A percentile compares a stretch with the other conserved stretches of the same genome.
These are phyloP conservation scores for Gossypium longicalyx DNA, from an alignment of 345 rosid species.

Conservation along the genomic window DNA sequence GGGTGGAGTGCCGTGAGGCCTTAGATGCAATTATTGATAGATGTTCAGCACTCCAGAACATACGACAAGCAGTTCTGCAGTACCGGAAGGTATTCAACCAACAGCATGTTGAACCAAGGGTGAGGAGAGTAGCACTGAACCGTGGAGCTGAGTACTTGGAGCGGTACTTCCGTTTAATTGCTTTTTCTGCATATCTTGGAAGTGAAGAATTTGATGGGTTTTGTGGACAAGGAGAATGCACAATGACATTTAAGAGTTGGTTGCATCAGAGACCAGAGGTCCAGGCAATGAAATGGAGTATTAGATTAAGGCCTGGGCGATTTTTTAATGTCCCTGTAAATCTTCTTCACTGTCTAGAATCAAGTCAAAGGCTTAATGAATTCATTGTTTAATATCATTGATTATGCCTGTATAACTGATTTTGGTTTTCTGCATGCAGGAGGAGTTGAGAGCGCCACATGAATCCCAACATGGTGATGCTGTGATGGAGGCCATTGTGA, in stretches of 20 bases:
- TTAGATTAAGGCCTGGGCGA: slow-evolving; percentile 91
- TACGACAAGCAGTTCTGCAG: slow-evolving; percentile 86
- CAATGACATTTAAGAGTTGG: slow-evolving; percentile 85
- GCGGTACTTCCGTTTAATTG: slow-evolving; percentile 85
- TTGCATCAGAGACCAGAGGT: slow-evolving; percentile 88
- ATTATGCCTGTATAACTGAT: slow-evolving; percentile 8
- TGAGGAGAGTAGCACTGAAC: slow-evolving; percentile 76
- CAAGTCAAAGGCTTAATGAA: neutral
- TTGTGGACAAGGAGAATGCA: slow-evolving; percentile 69
- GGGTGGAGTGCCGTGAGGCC: slow-evolving; percentile 87
- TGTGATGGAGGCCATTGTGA: slow-evolving; percentile 91
- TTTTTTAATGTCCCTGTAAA: slow-evolving; percentile 82
- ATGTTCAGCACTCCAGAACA: slow-evolving; percentile 96
- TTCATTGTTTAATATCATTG: neutral
- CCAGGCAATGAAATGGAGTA: slow-evolving; percentile 99
- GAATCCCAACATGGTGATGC: slow-evolving; percentile 95
- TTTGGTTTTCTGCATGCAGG: slow-evolving; percentile 38
- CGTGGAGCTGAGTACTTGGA: slow-evolving; percentile 98
- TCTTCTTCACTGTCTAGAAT: slow-evolving; percentile 17
- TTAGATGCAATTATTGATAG: slow-evolving; percentile 90
- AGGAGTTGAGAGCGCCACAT: slow-evolving; percentile 74
- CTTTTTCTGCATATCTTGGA: slow-evolving; percentile 97
- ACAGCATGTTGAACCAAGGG: slow-evolving; percentile 90
- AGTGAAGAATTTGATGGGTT: slow-evolving; percentile 90
- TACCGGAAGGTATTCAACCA: slow-evolving; percentile 88